Percentiles rank a stretch among this genome's conserved stretches.
phyloP scores from a whole-genome alignment of 139 green algal genomes.

The Chlamydomonas eustigma region DNA sequence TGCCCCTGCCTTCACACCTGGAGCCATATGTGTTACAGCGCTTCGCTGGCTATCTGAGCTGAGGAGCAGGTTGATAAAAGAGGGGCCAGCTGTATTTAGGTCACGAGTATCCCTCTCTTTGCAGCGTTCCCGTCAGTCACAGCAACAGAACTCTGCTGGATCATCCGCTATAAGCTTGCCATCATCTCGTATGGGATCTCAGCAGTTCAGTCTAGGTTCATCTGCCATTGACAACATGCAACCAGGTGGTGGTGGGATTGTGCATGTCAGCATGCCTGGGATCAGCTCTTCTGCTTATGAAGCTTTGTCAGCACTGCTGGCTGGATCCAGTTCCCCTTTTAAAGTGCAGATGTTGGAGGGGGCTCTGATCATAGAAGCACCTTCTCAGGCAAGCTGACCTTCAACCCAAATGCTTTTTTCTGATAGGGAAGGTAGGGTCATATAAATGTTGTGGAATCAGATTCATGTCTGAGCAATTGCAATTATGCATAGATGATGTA shows the following conservation, averaged over 20 bases:
- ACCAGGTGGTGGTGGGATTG: too few relatives aligned
- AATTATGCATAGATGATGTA: neutral
- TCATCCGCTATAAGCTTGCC: neutral
- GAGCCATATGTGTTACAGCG: slow-evolving; percentile 47
- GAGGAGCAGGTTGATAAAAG: slow-evolving; percentile 48
- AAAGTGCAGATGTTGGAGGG: neutral
- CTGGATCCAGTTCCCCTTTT: slow-evolving; percentile 43
- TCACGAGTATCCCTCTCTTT: slow-evolving; percentile 35
- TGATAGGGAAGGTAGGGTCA: too few relatives aligned
- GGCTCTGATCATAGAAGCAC: neutral
- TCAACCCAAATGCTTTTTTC: neutral
- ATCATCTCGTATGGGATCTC: neutral
- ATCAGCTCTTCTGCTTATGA: neutral
- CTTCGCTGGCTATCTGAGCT: slow-evolving; percentile 58
- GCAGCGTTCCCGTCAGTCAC: slow-evolving; percentile 41
- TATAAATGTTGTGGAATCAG: too few relatives aligned
- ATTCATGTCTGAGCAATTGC: too few relatives aligned
- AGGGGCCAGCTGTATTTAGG: slow-evolving; percentile 33
- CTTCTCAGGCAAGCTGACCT: slow-evolving; percentile 15
- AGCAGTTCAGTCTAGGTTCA: neutral
- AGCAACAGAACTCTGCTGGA: neutral
- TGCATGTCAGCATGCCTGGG: too few relatives aligned
- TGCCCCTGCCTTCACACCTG: slow-evolving; percentile 47
- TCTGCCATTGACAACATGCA: neutral
- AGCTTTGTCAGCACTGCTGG: slow-evolving; percentile 22